A percentile compares a stretch with the other conserved stretches of the same genome.
Evolutionary conservation across 192 early-diverging fungal genomes (phyloP).

Genomic region (Backusella mclennaniae): DNA sequence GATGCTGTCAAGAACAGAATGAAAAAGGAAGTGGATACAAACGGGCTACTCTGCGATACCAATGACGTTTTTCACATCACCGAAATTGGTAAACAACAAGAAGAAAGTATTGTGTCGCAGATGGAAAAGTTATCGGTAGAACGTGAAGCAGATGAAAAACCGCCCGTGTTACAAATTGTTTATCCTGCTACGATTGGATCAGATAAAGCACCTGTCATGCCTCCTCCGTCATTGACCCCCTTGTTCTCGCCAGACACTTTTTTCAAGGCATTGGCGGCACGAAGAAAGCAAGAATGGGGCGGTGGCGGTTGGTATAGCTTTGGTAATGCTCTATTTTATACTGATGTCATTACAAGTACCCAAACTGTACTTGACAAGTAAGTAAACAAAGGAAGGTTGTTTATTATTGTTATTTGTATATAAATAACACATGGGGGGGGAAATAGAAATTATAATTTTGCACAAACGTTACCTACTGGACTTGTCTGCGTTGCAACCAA

Average conservation of each 20-base stretch:
- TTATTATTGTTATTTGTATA: neutral
- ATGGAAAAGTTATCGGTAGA: conserved; percentile 1
- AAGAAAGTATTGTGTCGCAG: neutral
- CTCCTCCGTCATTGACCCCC: conserved; percentile 49
- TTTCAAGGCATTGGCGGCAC: conserved; percentile 46
- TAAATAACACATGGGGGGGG: neutral
- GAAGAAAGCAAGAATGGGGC: conserved; percentile 39
- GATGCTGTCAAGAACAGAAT: neutral
- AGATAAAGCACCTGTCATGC: conserved; percentile 21
- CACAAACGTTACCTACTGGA: conserved; percentile 69
- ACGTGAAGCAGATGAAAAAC: neutral
- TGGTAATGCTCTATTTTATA: conserved; percentile 79
- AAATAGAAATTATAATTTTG: conserved; percentile 66
- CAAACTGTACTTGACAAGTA: conserved; percentile 93
- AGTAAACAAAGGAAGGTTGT: neutral
- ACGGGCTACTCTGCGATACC: neutral
- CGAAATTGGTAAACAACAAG: neutral
- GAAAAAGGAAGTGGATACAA: neutral
- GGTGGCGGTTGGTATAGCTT: conserved; percentile 41
- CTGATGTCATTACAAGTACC: conserved; percentile 77
- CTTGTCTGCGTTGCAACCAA: conserved; percentile 77
- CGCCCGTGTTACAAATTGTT: conserved; percentile 10
- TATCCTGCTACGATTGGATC: neutral
- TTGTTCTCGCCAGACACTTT: conserved; percentile 57
- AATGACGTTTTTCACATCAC: conserved; percentile 1